Conservation (phyloP, 495 filamentous ascomycete species). For the Chaetomium fimeti region DNA sequence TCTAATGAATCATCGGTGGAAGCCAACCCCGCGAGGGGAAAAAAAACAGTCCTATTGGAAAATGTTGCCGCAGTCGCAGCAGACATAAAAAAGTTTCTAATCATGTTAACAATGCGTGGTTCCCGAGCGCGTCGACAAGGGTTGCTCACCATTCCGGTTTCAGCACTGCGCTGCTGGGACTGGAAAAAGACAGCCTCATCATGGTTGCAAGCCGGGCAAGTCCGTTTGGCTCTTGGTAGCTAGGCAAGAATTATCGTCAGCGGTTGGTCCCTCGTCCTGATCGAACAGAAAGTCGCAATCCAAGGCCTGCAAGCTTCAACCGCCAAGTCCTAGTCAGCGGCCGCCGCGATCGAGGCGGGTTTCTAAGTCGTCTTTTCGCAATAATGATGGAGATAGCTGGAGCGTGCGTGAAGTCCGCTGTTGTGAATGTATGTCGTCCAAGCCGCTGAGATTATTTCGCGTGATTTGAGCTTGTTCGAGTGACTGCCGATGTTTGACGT, state of each 20-base stretch:
- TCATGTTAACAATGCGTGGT: slow-evolving; percentile 28
- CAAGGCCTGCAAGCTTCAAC: not conserved
- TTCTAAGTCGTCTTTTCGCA: not conserved
- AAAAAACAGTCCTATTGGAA: slow-evolving; percentile 53
- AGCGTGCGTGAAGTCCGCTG: not conserved
- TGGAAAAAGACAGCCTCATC: slow-evolving; percentile 95
- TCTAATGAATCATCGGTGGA: not conserved
- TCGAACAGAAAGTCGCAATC: slow-evolving; percentile 6
- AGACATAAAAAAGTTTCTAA: slow-evolving; percentile 97
- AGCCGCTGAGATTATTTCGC: not conserved
- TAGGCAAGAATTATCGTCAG: slow-evolving; percentile 55
- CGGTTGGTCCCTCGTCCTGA: slow-evolving; percentile 15
- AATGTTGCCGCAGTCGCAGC: slow-evolving; percentile 86
- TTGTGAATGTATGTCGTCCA: not conserved
- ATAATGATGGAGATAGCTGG: not conserved
- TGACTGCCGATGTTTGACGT: not conserved
- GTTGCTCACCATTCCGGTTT: slow-evolving; percentile 90
- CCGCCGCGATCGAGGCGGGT: not conserved
- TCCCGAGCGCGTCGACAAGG: not conserved
- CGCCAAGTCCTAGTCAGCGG: not conserved
- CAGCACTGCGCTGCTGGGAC: slow-evolving; percentile 90
- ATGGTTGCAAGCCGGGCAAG: slow-evolving; percentile 80
- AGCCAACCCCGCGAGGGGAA: slow-evolving; percentile 9
- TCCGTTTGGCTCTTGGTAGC: slow-evolving; percentile 81
- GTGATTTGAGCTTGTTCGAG: not conserved